A percentile compares a stretch with the other conserved stretches of the same genome.
Evolutionary conservation across 2,329 filamentous ascomycete species (phyloP).

Genomic region (Alternaria panax): DNA sequence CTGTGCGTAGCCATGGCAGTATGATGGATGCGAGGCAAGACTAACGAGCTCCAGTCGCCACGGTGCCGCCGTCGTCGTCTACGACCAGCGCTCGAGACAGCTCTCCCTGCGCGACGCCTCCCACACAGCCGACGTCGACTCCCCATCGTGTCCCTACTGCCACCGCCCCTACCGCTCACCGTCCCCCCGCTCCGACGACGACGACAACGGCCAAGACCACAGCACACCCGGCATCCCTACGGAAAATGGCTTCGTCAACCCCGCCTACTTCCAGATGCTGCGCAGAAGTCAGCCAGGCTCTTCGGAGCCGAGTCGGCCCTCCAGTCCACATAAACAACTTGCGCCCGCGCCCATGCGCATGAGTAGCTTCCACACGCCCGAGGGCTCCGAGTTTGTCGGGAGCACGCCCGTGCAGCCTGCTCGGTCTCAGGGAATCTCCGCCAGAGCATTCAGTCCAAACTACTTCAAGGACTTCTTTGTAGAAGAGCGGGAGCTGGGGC

Average conservation of each 20-base stretch:
- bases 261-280: slow-evolving; percentile 95
- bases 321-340: slow-evolving; percentile 59
- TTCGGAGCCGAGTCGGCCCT: slow-evolving; percentile 56
- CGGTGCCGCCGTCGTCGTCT: slow-evolving; percentile 89
- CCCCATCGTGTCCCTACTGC: slow-evolving; percentile 86
- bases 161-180: slow-evolving; percentile 72
- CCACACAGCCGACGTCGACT: slow-evolving; percentile 61
- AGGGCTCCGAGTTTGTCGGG: slow-evolving; percentile 59
- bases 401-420: slow-evolving; percentile 52
- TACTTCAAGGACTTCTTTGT: slow-evolving; percentile 95
- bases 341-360: slow-evolving; percentile 42
- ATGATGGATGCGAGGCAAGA: background rate
- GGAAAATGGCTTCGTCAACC: slow-evolving; percentile 78
- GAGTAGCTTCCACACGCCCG: slow-evolving; percentile 49
- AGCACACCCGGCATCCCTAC: slow-evolving; percentile 39
- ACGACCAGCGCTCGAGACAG: slow-evolving; percentile 83
- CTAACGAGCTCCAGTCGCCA: slow-evolving; percentile 71
- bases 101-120: slow-evolving; percentile 77
- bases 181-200: slow-evolving; percentile 40
- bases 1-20: slow-evolving; percentile 64
- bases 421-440: slow-evolving; percentile 73
- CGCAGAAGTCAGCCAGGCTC: slow-evolving; percentile 64
- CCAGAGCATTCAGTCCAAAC: slow-evolving; percentile 85
- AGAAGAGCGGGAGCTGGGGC: slow-evolving; percentile 83
- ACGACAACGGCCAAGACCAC: slow-evolving; percentile 44